Evolutionary conservation across 169 alveolate genomes (phyloP).

Genomic region (Plasmodium vivax): DNA sequence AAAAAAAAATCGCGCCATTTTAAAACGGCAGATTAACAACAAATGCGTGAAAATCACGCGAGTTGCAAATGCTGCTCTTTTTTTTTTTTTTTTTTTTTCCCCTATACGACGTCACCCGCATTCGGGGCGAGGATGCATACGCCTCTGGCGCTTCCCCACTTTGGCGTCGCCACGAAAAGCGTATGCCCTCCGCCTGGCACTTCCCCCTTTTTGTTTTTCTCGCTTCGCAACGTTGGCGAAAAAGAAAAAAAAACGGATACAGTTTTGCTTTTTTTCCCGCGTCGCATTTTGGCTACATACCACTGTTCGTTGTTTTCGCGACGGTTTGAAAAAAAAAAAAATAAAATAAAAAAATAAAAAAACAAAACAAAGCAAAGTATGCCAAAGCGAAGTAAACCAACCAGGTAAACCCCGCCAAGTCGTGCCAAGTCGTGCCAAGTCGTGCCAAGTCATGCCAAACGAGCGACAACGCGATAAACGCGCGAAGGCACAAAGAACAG

Average conservation of each 20-base stretch:
- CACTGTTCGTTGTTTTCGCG: background rate
- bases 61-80: background rate
- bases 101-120: background rate
- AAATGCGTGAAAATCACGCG: background rate
- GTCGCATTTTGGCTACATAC: background rate
- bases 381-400: too few species aligned
- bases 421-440: too few species aligned
- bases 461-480: background rate
- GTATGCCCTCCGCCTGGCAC: background rate
- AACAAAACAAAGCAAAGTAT: background rate
- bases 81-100: conserved; percentile 6
- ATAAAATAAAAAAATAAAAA: background rate
- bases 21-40: background rate
- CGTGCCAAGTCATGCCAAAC: background rate
- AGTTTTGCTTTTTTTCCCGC: background rate
- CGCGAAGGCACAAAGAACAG: background rate
- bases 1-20: background rate
- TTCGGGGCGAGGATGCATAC: background rate
- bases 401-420: too few species aligned
- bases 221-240: background rate
- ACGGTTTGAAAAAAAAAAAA: background rate
- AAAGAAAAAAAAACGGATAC: background rate
- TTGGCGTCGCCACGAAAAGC: background rate
- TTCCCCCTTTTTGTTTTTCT: background rate
- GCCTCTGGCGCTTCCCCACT: background rate